These are phyloP conservation scores for Kalanchoe fedtschenkoi DNA, from an alignment of 164 flowering plant species.

Conservation along the genomic window DNA sequence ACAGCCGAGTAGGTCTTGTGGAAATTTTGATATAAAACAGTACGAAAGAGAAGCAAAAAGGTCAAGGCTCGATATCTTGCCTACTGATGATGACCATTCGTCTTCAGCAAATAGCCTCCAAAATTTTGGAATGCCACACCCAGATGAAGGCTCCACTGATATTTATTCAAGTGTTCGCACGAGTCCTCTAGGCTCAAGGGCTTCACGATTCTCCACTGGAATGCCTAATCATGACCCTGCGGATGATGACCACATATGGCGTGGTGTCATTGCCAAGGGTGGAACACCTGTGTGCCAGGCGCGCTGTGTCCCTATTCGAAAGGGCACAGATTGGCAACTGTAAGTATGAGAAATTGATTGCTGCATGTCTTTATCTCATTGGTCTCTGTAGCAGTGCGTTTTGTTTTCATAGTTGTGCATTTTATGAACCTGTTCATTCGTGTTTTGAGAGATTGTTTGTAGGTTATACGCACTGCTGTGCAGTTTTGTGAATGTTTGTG, in stretches of 20 bases:
- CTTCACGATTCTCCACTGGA: not conserved
- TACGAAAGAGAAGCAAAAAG: conserved; percentile 68
- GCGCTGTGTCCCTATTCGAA: conserved; percentile 80
- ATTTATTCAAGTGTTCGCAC: not conserved
- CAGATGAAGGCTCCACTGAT: not conserved
- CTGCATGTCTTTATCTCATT: not conserved
- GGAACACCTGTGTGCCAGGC: conserved; percentile 92
- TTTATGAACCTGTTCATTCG: too few relatives aligned
- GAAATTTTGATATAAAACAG: conserved; percentile 40
- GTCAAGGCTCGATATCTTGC: conserved; percentile 45
- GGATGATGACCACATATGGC: conserved; percentile 66
- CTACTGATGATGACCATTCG: conserved; percentile 20
- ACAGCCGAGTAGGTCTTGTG: conserved; percentile 30
- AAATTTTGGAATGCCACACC: not conserved
- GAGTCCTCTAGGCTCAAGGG: not conserved
- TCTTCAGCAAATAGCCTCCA: not conserved
- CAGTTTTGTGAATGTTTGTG: too few relatives aligned
- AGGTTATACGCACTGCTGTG: too few relatives aligned
- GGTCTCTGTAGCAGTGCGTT: not conserved
- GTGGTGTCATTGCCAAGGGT: conserved; percentile 95
- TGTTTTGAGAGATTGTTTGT: too few relatives aligned
- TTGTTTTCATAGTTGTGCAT: too few relatives aligned
- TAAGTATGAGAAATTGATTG: conserved; percentile 28
- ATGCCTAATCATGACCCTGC: conserved; percentile 10
- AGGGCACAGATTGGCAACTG: conserved; percentile 61